phyloP scores from a whole-genome alignment of 192 early-diverging fungal genomes.

The Jimgerdemannia flammicorona region DNA sequence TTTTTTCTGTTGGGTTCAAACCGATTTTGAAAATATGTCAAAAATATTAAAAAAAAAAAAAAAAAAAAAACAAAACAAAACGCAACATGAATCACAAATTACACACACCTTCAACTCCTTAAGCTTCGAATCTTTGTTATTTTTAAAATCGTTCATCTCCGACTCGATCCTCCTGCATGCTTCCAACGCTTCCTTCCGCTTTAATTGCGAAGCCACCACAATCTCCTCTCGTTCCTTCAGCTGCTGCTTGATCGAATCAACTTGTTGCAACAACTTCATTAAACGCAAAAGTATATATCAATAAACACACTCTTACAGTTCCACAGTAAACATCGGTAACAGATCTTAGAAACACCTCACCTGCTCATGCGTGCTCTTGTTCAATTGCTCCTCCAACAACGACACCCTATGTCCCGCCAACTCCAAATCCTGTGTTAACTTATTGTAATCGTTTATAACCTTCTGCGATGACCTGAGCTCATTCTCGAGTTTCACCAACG shows the following conservation, averaged over 20 bases:
- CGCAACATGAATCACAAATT: background rate
- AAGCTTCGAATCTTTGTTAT: conserved; percentile 86
- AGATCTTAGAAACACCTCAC: conserved; percentile 22
- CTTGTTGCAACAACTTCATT: conserved; percentile 46
- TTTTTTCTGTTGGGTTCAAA: too few species aligned
- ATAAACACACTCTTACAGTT: background rate
- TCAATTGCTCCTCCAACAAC: conserved; percentile 72
- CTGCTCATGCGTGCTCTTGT: conserved; percentile 71
- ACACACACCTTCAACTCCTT: conserved; percentile 64
- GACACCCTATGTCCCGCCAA: conserved; percentile 76
- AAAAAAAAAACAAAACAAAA: too few species aligned
- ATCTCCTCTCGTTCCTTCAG: conserved; percentile 43
- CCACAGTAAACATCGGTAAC: background rate
- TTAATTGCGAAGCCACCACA: conserved; percentile 36
- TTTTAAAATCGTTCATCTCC: conserved; percentile 90
- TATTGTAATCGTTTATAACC: conserved; percentile 51
- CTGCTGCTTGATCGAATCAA: conserved; percentile 50
- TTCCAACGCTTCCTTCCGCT: conserved; percentile 42
- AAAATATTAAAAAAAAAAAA: background rate
- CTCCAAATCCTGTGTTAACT: conserved; percentile 60
- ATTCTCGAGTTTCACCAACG: conserved; percentile 45
- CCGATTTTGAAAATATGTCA: too few species aligned
- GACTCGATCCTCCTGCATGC: conserved; percentile 63
- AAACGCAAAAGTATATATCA: background rate
- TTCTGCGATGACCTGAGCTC: conserved; percentile 54